phyloP scores from a whole-genome alignment of 2,329 filamentous ascomycete species.

The Septoria linicola region DNA sequence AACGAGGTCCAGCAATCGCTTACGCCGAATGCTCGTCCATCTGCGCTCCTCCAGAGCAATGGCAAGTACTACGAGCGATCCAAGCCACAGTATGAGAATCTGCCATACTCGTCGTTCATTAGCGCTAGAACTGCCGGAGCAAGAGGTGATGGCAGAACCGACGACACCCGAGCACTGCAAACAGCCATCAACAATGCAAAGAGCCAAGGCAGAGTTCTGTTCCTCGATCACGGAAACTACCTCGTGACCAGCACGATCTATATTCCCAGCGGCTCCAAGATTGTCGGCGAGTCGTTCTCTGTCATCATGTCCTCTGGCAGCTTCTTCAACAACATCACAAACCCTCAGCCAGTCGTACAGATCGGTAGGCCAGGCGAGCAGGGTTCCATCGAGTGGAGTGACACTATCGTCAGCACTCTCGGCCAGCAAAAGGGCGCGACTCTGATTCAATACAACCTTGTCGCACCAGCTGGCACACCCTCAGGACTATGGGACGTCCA shows the following conservation, averaged over 20 bases:
- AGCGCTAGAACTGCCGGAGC: slow-evolving; percentile 45
- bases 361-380: slow-evolving; percentile 64
- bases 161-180: slow-evolving; percentile 62
- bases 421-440: slow-evolving; percentile 67
- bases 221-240: slow-evolving; percentile 74
- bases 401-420: slow-evolving; percentile 68
- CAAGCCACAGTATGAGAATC: slow-evolving; percentile 56
- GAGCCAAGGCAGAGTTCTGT: slow-evolving; percentile 57
- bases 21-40: slow-evolving; percentile 45
- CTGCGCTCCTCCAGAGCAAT: slow-evolving; percentile 44
- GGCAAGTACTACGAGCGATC: slow-evolving; percentile 52
- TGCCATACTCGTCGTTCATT: slow-evolving; percentile 42
- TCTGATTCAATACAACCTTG: slow-evolving; percentile 72
- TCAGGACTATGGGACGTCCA: slow-evolving; percentile 60
- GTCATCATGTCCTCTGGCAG: slow-evolving; percentile 58
- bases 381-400: slow-evolving; percentile 68
- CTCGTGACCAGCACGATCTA: slow-evolving; percentile 65
- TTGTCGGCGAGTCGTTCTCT: slow-evolving; percentile 60
- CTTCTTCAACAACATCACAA: slow-evolving; percentile 57
- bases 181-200: slow-evolving; percentile 54
- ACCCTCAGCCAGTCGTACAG: slow-evolving; percentile 64
- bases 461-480: slow-evolving; percentile 40
- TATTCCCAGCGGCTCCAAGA: slow-evolving; percentile 59
- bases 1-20: slow-evolving; percentile 46
- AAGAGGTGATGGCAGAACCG: slow-evolving; percentile 56